These are phyloP conservation scores for Excoecaria cochinchinensis DNA, from an alignment of 345 rosid species.

Conservation along the genomic window DNA sequence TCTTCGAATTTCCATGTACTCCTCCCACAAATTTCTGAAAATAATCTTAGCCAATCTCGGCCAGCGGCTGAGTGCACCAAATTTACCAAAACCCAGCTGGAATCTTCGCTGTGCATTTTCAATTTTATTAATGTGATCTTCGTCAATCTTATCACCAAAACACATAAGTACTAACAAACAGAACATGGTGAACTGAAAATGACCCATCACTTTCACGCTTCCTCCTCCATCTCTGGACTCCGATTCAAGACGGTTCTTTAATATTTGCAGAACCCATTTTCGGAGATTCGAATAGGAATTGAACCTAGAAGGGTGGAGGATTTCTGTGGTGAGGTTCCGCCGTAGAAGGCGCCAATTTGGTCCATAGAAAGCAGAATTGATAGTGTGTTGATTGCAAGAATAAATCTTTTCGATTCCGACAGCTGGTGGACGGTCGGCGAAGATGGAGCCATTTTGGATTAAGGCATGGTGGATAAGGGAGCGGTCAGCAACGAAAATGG, in stretches of 20 bases:
- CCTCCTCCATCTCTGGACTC: background rate
- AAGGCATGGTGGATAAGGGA: slow-evolving; percentile 20
- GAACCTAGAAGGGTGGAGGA: slow-evolving; percentile 25
- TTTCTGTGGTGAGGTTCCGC: slow-evolving; percentile 23
- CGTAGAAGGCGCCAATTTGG: slow-evolving; percentile 25
- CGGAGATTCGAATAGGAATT: slow-evolving; percentile 10
- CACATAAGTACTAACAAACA: slow-evolving; percentile 15
- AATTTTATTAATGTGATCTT: slow-evolving; percentile 9
- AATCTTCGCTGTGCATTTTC: slow-evolving; percentile 1
- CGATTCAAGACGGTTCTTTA: background rate
- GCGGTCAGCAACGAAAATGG: slow-evolving; percentile 21
- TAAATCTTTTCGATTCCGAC: background rate
- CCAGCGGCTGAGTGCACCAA: background rate
- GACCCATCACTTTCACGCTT: background rate
- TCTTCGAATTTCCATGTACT: background rate
- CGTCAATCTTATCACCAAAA: slow-evolving; percentile 19
- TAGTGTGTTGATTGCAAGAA: background rate
- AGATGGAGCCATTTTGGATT: slow-evolving; percentile 9
- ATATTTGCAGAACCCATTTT: slow-evolving; percentile 10
- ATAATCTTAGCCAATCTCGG: slow-evolving; percentile 13
- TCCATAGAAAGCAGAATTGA: slow-evolving; percentile 7
- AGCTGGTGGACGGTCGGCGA: slow-evolving; percentile 12
- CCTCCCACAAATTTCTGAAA: slow-evolving; percentile 11
- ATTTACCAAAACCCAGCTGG: background rate
- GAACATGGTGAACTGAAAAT: slow-evolving; percentile 14